Evolutionary conservation across 108 stramenopile species (phyloP).

Genomic region (Nitzschia sp.): DNA sequence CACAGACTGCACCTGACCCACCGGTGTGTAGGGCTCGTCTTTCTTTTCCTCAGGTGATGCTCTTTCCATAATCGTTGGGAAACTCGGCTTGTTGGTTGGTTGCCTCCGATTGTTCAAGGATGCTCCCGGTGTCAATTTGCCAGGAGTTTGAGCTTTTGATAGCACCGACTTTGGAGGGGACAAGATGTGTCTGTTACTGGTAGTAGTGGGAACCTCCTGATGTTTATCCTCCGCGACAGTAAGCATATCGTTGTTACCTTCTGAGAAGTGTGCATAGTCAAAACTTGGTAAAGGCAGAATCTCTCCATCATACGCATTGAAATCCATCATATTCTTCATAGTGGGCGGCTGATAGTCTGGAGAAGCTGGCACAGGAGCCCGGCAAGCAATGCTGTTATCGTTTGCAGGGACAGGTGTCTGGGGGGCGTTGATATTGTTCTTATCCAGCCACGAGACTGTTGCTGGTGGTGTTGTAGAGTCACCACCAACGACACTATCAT

Average conservation of each 20-base stretch:
- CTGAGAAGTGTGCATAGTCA: slow-evolving; percentile 58
- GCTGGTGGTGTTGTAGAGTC: not conserved
- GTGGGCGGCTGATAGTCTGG: slow-evolving; percentile 6
- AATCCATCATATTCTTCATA: slow-evolving; percentile 1
- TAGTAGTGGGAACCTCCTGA: too few relatives aligned
- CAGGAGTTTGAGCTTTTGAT: slow-evolving; percentile 3
- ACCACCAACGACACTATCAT: too few relatives aligned
- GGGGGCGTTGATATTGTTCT: not conserved
- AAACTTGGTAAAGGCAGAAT: slow-evolving; percentile 52
- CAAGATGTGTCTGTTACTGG: not conserved
- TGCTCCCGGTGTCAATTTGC: not conserved
- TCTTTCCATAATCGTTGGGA: slow-evolving; percentile 28
- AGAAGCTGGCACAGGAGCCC: not conserved
- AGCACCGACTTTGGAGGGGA: not conserved
- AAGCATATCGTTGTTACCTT: slow-evolving; percentile 43
- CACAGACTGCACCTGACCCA: not conserved
- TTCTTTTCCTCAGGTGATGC: slow-evolving; percentile 29
- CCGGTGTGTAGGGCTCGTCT: slow-evolving; percentile 13
- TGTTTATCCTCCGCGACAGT: slow-evolving; percentile 1
- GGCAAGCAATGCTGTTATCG: not conserved
- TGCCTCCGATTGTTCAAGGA: slow-evolving; percentile 8
- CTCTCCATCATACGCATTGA: slow-evolving; percentile 27
- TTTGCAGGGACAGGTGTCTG: not conserved
- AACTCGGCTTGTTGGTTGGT: not conserved
- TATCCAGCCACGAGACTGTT: not conserved